Conservation (phyloP, 805 yeast genomes). For the Zygotorulaspora florentina region DNA sequence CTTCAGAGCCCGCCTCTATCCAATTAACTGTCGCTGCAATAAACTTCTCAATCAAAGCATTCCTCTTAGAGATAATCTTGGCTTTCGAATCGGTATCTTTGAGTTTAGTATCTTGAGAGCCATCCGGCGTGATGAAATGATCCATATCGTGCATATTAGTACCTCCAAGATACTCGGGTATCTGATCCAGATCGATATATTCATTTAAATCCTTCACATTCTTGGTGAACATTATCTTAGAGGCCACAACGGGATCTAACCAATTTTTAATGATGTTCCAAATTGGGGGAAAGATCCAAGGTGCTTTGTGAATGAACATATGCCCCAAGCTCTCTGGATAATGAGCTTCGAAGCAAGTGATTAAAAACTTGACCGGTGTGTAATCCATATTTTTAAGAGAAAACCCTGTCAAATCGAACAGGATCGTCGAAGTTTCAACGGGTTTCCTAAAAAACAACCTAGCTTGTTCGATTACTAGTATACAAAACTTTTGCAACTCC, state of each 20-base stretch:
- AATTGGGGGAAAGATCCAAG: slow-evolving; percentile 93
- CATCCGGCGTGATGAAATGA: slow-evolving; percentile 57
- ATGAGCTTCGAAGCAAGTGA: slow-evolving; percentile 88
- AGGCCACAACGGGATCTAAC: slow-evolving; percentile 95
- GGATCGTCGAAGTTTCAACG: slow-evolving; percentile 71
- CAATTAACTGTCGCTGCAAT: slow-evolving; percentile 68
- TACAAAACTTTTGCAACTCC: slow-evolving; percentile 71
- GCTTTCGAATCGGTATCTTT: slow-evolving; percentile 45
- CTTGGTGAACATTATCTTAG: slow-evolving; percentile 83
- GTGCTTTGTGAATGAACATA: slow-evolving; percentile 85
- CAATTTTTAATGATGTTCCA: slow-evolving; percentile 91
- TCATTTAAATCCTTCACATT: slow-evolving; percentile 60
- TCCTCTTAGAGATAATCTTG: slow-evolving; percentile 48
- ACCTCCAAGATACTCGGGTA: slow-evolving; percentile 79
- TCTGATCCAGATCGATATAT: slow-evolving; percentile 52
- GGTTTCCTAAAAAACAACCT: slow-evolving; percentile 71
- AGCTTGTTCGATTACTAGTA: slow-evolving; percentile 75
- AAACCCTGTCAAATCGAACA: slow-evolving; percentile 85
- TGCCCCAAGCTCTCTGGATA: slow-evolving; percentile 91
- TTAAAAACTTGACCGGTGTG: slow-evolving; percentile 82
- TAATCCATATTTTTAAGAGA: slow-evolving; percentile 92
- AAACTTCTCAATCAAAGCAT: slow-evolving; percentile 48
- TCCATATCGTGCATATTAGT: slow-evolving; percentile 49
- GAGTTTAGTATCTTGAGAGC: slow-evolving; percentile 50
- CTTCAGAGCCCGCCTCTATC: slow-evolving; percentile 60